Conservation (phyloP, 208 protist genomes). For the Crithidia bombi region DNA sequence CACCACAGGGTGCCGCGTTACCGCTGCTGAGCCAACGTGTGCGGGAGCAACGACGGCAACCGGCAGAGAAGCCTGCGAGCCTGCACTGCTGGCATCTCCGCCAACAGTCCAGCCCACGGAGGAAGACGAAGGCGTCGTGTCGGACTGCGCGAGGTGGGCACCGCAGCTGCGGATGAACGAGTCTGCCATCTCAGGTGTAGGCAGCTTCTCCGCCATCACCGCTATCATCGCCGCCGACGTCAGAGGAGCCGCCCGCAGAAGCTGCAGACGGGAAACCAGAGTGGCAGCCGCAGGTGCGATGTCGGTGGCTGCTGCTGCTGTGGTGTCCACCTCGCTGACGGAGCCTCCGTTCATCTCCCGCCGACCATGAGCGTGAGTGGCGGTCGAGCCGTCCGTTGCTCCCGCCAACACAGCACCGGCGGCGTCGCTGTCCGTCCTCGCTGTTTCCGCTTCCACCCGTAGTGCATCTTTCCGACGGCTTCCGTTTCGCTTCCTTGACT, state of each 20-base stretch:
- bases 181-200: constrained; percentile 43
- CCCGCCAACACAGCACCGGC: neutral
- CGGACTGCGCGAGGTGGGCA: constrained; percentile 17
- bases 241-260: constrained; percentile 41
- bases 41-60: no score
- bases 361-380: no score
- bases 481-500: neutral
- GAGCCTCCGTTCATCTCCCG: neutral
- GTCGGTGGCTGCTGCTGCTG: neutral
- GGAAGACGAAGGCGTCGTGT: neutral
- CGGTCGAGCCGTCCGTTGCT: neutral
- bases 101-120: neutral
- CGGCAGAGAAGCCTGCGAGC: no score
- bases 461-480: no score
- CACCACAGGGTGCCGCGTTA: constrained; percentile 60
- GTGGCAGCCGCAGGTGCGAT: neutral
- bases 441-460: no score
- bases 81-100: neutral
- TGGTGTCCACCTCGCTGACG: neutral
- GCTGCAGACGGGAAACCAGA: constrained; percentile 42
- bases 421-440: neutral
- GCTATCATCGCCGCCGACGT: constrained; percentile 65
- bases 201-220: constrained; percentile 65
- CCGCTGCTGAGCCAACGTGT: constrained; percentile 14
- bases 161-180: constrained; percentile 49